These are phyloP conservation scores for Lolium multiflorum DNA, from an alignment of 176 grass and related monocot species.

Conservation along the genomic window DNA sequence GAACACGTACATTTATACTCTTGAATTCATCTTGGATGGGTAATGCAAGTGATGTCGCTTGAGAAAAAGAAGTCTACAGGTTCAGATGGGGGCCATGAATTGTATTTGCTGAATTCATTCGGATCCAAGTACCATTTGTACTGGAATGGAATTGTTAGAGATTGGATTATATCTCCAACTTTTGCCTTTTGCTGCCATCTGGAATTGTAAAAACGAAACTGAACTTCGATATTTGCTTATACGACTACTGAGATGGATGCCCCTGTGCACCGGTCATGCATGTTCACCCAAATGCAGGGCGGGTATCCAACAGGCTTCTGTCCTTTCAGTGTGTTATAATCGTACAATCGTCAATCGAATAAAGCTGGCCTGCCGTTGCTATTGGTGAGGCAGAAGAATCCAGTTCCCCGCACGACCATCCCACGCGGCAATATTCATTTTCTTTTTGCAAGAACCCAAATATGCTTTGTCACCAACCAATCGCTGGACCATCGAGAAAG, in stretches of 20 bases:
- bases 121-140: not conserved
- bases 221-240: not conserved
- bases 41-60: too few relatives aligned
- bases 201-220: not conserved
- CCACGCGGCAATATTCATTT: not conserved
- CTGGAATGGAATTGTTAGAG: not conserved
- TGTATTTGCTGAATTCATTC: too few relatives aligned
- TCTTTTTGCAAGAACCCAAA: conserved; percentile 43
- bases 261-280: not conserved
- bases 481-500: conserved; percentile 13
- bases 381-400: conserved; percentile 47
- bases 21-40: not conserved
- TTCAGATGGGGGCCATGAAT: too few relatives aligned
- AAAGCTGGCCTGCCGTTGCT: conserved; percentile 11
- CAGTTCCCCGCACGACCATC: conserved; percentile 37
- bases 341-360: conserved; percentile 26
- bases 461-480: too few relatives aligned
- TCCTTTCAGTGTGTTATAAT: not conserved
- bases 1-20: not conserved
- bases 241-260: not conserved
- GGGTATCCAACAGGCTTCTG: not conserved
- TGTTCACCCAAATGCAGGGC: conserved; percentile 28
- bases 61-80: too few relatives aligned
- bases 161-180: not conserved
- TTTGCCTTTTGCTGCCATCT: not conserved